Percentiles rank a stretch among this genome's conserved stretches.
These are phyloP conservation scores for Phytomonas sp. DNA, from an alignment of 208 protist genomes.

Conservation along the genomic window DNA sequence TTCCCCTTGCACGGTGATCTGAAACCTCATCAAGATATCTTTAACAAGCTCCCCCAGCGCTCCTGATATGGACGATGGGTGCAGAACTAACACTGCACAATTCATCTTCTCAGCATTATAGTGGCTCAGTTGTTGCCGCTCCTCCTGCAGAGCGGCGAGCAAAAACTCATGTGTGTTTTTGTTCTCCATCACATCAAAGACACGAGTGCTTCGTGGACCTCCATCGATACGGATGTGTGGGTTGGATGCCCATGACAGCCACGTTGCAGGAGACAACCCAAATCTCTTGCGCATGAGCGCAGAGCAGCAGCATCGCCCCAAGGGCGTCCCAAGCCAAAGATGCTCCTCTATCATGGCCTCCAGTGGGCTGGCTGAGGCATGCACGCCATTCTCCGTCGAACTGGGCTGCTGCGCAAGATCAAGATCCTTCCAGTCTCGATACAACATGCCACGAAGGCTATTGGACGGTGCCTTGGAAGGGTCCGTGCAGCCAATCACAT, in stretches of 20 bases:
- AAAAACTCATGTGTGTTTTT: slow-evolving; percentile 28
- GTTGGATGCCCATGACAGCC: slow-evolving; percentile 20
- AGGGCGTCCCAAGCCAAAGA: slow-evolving; percentile 22
- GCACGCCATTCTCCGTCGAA: slow-evolving; percentile 51
- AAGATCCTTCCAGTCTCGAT: slow-evolving; percentile 37
- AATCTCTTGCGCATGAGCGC: slow-evolving; percentile 18
- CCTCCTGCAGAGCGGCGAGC: slow-evolving; percentile 20
- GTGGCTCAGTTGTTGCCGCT: slow-evolving; percentile 14
- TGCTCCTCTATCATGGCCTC: slow-evolving; percentile 16
- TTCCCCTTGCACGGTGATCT: slow-evolving; percentile 22
- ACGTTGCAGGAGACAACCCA: slow-evolving; percentile 32
- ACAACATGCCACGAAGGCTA: slow-evolving; percentile 45
- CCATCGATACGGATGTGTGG: not conserved
- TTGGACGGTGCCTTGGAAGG: slow-evolving; percentile 22
- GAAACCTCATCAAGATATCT: slow-evolving; percentile 20
- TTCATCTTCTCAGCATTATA: slow-evolving; percentile 18
- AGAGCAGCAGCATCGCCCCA: slow-evolving; percentile 8
- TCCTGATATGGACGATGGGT: slow-evolving; percentile 29
- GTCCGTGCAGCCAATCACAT: slow-evolving; percentile 40
- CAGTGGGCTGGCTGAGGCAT: slow-evolving; percentile 5
- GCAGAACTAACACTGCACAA: slow-evolving; percentile 40
- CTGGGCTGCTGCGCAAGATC: slow-evolving; percentile 39
- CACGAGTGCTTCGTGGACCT: slow-evolving; percentile 23
- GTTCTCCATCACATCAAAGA: slow-evolving; percentile 11
- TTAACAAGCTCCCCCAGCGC: slow-evolving; percentile 20